phyloP scores from a whole-genome alignment of 2,329 filamentous ascomycete species.

The Neonectria punicea region DNA sequence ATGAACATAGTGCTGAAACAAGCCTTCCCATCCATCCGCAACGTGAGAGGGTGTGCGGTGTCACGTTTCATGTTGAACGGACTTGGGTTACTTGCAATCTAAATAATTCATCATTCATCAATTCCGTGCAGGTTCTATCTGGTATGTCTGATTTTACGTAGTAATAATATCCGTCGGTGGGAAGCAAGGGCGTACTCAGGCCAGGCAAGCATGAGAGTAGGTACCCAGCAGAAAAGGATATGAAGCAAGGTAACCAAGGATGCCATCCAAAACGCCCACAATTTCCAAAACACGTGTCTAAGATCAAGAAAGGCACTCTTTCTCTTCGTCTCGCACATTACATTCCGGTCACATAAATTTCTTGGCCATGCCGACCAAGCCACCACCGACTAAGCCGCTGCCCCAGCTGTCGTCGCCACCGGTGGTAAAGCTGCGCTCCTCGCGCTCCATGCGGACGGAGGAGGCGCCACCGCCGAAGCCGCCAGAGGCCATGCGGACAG shows the following conservation, averaged over 20 bases:
- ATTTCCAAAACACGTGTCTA: conserved; percentile 21
- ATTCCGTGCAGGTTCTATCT: conserved; percentile 6
- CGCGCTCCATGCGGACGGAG: conserved; percentile 47
- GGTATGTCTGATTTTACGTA: not conserved
- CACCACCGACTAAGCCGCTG: conserved; percentile 39
- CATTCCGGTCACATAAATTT: conserved; percentile 52
- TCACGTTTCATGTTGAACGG: conserved; percentile 19
- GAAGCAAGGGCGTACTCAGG: not conserved
- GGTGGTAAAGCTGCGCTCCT: conserved; percentile 47
- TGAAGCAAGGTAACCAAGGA: conserved; percentile 8
- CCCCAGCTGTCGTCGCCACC: conserved; percentile 47
- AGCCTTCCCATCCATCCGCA: not conserved
- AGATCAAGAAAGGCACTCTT: conserved; percentile 12
- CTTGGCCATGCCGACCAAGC: conserved; percentile 53
- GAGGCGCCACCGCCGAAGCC: conserved; percentile 43
- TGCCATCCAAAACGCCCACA: conserved; percentile 37
- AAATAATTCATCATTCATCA: conserved; percentile 9
- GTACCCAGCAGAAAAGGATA: conserved; percentile 19
- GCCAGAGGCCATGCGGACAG: conserved; percentile 62
- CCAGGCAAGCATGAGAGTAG: not conserved
- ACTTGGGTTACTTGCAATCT: conserved; percentile 13
- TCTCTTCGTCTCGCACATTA: conserved; percentile 5
- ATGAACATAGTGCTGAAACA: conserved; percentile 44
- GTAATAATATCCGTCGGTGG: conserved; percentile 1
- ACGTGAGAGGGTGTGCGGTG: conserved; percentile 10